Conservation (phyloP, 345 rosid species). For the Sisymbrium altissimum region DNA sequence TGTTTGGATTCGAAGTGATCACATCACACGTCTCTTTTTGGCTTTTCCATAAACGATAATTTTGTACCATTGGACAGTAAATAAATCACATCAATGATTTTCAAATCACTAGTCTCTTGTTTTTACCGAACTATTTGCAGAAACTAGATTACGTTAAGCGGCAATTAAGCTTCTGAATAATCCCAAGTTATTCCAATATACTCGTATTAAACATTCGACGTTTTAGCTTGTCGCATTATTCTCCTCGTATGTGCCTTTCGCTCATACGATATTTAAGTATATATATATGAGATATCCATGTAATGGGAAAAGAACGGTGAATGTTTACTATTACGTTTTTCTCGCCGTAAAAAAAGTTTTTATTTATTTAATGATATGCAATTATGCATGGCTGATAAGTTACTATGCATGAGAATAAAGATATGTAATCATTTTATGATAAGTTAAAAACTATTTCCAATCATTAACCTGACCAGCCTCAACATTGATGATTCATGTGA, state of each 20-base stretch:
- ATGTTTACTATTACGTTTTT: too few species aligned
- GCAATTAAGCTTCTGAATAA: too few species aligned
- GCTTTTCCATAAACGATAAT: not conserved
- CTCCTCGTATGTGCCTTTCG: not conserved
- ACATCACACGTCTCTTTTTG: not conserved
- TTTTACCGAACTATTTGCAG: not conserved
- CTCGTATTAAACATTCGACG: too few species aligned
- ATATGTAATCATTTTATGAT: not conserved
- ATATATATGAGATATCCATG: not conserved
- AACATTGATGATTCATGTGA: constrained; percentile 20
- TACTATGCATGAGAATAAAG: not conserved
- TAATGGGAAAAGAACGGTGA: not conserved
- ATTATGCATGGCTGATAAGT: constrained; percentile 6
- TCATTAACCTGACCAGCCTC: constrained; percentile 12
- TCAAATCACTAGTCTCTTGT: not conserved
- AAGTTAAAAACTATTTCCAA: constrained; percentile 7
- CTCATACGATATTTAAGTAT: not conserved
- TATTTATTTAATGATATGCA: not conserved
- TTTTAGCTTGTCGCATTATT: not conserved
- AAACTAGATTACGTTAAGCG: not conserved
- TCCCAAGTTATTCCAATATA: too few species aligned
- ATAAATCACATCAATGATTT: not conserved
- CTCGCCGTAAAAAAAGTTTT: not conserved
- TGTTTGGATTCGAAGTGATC: not conserved
- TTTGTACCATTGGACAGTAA: not conserved